phyloP scores from a whole-genome alignment of 768 basidiomycete genomes.

The Myochromella boudieri region DNA sequence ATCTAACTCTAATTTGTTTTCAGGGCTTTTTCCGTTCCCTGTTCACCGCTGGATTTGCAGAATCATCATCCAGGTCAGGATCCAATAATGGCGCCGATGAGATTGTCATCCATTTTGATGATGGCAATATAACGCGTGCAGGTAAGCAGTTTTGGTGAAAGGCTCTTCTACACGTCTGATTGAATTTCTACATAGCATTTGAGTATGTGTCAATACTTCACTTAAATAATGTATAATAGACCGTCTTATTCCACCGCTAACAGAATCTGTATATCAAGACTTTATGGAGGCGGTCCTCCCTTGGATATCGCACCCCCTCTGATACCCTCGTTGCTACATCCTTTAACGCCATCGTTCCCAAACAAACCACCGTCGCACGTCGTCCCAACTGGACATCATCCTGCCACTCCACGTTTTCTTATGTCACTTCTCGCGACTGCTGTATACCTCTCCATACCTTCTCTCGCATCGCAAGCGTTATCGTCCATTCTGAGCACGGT shows the following conservation, averaged over 20 bases:
- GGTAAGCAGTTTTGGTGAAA: conserved; percentile 44
- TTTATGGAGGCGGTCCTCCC: conserved; percentile 85
- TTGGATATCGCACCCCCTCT: conserved; percentile 66
- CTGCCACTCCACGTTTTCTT: conserved; percentile 77
- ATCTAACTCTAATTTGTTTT: neutral
- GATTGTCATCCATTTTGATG: conserved; percentile 75
- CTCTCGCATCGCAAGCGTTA: conserved; percentile 75
- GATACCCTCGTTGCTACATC: conserved; percentile 63
- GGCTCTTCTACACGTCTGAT: conserved; percentile 9
- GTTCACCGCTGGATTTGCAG: conserved; percentile 78
- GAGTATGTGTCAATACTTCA: conserved; percentile 82
- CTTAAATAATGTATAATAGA: neutral
- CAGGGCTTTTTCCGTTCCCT: conserved; percentile 88
- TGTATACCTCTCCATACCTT: conserved; percentile 81
- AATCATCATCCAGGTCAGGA: conserved; percentile 43
- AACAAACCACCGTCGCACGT: conserved; percentile 24
- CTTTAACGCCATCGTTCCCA: conserved; percentile 73
- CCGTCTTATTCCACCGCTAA: conserved; percentile 3
- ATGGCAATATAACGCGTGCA: conserved; percentile 85
- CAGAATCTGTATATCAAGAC: conserved; percentile 81
- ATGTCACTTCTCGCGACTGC: conserved; percentile 86
- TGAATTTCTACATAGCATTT: conserved; percentile 58
- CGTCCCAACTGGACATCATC: conserved; percentile 59
- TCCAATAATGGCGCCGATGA: conserved; percentile 41
- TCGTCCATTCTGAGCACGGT: conserved; percentile 68